phyloP scores from a whole-genome alignment of 495 filamentous ascomycete genomes.

The Sordaria brevicollis region DNA sequence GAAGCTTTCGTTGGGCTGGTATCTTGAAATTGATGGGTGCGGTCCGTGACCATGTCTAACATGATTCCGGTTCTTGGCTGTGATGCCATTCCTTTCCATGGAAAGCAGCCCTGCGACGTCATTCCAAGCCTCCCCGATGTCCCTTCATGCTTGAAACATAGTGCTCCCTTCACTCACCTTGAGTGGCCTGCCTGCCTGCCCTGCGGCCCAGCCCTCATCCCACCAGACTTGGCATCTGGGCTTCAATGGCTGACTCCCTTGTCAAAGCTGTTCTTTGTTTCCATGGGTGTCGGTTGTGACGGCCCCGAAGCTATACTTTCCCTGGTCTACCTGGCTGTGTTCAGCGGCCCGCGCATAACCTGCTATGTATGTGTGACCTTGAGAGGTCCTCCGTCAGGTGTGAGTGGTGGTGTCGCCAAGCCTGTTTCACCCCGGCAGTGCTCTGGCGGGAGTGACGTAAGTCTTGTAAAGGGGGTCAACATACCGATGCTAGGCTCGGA shows the following conservation, averaged over 20 bases:
- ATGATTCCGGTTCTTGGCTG: not conserved
- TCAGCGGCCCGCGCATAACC: not conserved
- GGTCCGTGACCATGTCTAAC: not conserved
- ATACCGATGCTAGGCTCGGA: not conserved
- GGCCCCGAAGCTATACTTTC: not conserved
- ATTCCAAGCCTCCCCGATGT: not conserved
- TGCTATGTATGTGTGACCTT: not conserved
- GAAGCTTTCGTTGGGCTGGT: not conserved
- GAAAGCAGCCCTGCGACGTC: not conserved
- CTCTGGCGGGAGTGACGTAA: not conserved
- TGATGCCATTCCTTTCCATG: not conserved
- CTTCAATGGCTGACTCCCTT: not conserved
- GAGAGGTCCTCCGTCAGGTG: not conserved
- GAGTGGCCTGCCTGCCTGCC: not conserved
- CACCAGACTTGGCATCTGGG: not conserved
- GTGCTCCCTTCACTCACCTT: not conserved
- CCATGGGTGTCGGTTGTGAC: not conserved
- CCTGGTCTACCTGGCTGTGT: not conserved
- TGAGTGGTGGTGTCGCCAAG: not conserved
- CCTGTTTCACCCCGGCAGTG: not conserved
- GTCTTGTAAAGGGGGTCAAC: not conserved
- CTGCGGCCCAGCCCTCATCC: not conserved
- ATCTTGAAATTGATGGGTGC: not conserved
- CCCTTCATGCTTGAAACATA: not conserved
- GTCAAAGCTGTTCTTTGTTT: not conserved